phyloP scores from a whole-genome alignment of 805 yeast genomes.

The Wickerhamiella musiphila region DNA sequence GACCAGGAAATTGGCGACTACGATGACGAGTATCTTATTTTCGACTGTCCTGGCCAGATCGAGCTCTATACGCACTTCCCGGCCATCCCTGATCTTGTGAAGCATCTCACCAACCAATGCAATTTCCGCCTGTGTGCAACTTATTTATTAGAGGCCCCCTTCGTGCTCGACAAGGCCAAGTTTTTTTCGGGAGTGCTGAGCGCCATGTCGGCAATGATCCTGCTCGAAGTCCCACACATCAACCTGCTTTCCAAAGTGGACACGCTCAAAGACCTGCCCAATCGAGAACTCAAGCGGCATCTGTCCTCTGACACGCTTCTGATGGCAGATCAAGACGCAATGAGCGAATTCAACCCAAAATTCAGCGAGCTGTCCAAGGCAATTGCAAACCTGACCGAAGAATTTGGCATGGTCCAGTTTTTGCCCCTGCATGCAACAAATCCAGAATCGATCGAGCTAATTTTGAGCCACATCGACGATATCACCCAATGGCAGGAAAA shows the following conservation, averaged over 20 bases:
- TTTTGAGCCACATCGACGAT: conserved; percentile 84
- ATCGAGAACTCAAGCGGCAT: conserved; percentile 62
- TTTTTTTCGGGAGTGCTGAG: conserved; percentile 88
- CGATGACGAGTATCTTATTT: conserved; percentile 82
- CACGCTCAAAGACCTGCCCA: conserved; percentile 59
- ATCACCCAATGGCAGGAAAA: conserved; percentile 94
- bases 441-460: conserved; percentile 61
- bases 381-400: conserved; percentile 84
- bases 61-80: conserved; percentile 92
- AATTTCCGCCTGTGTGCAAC: conserved; percentile 86
- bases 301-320: conserved; percentile 84
- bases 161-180: conserved; percentile 76
- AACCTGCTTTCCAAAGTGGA: conserved; percentile 80
- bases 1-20: conserved; percentile 94
- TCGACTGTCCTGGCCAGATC: conserved; percentile 95
- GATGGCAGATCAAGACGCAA: conserved; percentile 32
- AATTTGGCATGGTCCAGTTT: conserved; percentile 97
- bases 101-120: conserved; percentile 61
- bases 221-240: conserved; percentile 86
- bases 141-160: conserved; percentile 83
- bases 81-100: conserved; percentile 73
- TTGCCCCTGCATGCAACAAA: conserved; percentile 71
- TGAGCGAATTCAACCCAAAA: conserved; percentile 37
- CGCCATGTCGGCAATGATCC: conserved; percentile 97
- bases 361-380: conserved; percentile 58